Percentiles rank a stretch among this genome's conserved stretches.
phyloP scores from a whole-genome alignment of 2,329 filamentous ascomycete species.

The Fusarium circinatum region DNA sequence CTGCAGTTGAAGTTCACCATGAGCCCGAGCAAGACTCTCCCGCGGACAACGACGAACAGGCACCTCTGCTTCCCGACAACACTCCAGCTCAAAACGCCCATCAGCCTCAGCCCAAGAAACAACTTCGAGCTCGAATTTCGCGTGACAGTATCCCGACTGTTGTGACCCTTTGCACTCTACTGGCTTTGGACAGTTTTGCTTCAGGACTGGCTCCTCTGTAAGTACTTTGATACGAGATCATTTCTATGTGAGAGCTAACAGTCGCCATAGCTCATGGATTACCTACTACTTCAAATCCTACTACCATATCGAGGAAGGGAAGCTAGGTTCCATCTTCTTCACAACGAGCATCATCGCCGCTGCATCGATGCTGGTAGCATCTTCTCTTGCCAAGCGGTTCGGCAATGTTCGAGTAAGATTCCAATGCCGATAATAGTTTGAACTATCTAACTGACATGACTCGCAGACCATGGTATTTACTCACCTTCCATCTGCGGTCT shows the following conservation, averaged over 20 bases:
- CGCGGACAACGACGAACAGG: conserved; percentile 23
- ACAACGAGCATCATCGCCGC: conserved; percentile 63
- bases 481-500: conserved; percentile 74
- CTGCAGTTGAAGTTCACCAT: conserved; percentile 54
- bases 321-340: conserved; percentile 66
- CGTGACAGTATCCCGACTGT: conserved; percentile 64
- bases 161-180: conserved; percentile 72
- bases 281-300: conserved; percentile 65
- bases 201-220: conserved; percentile 74
- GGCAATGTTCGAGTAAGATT: conserved; percentile 71
- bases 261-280: conserved; percentile 63
- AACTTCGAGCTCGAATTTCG: conserved; percentile 67
- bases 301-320: conserved; percentile 59
- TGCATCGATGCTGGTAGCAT: conserved; percentile 62
- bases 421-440: rapidly evolving
- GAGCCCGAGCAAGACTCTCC: neutral
- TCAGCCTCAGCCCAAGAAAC: conserved; percentile 2
- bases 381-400: conserved; percentile 64
- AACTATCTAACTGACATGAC: neutral
- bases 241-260: neutral
- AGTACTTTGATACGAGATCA: conserved; percentile 46
- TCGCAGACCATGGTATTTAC: conserved; percentile 78
- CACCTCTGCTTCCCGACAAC: conserved; percentile 40
- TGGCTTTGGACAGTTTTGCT: conserved; percentile 75
- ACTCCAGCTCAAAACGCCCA: neutral